These are phyloP conservation scores for Heterobasidion irregulare DNA, from an alignment of 1,284 basidiomycete species.

Conservation along the genomic window DNA sequence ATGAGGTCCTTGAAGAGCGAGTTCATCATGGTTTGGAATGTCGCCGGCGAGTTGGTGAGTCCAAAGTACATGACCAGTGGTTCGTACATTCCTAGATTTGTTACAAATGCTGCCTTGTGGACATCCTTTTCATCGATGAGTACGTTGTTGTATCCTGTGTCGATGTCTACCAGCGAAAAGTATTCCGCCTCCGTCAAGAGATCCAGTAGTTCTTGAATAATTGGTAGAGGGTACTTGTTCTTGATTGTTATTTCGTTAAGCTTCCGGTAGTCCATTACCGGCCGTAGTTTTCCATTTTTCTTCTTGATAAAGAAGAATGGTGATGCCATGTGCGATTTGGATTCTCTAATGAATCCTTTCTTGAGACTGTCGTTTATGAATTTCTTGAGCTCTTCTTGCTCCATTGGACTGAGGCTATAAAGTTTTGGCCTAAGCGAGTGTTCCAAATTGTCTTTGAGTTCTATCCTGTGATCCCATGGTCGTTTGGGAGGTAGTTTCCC, in stretches of 20 bases:
- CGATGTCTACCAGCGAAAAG: constrained; percentile 12
- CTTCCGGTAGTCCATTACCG: constrained; percentile 6
- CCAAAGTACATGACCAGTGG: constrained; percentile 22
- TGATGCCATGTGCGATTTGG: too few relatives aligned
- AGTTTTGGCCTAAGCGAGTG: neutral
- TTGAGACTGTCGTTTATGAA: neutral
- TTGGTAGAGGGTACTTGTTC: constrained; percentile 2
- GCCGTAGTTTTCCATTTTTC: neutral
- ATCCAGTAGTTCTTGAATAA: constrained; percentile 4
- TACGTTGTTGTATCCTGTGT: neutral
- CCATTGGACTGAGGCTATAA: too few relatives aligned
- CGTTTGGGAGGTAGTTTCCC: too few relatives aligned
- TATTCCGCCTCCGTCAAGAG: neutral
- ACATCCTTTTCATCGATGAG: constrained; percentile 8
- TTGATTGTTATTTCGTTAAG: constrained; percentile 10
- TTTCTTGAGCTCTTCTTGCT: too few relatives aligned
- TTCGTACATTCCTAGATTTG: constrained; percentile 18
- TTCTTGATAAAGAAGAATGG: too few relatives aligned
- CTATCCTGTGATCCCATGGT: too few relatives aligned
- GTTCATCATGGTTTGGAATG: constrained; percentile 15
- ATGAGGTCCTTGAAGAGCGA: constrained; percentile 17
- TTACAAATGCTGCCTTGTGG: constrained; percentile 17
- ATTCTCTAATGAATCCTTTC: too few relatives aligned
- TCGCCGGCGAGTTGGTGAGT: constrained; percentile 19
- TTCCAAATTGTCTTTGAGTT: too few relatives aligned